Percentiles rank a stretch among this genome's conserved stretches.
Conservation (phyloP, 768 basidiomycete species). For the Coprinellus micaceus region DNA sequence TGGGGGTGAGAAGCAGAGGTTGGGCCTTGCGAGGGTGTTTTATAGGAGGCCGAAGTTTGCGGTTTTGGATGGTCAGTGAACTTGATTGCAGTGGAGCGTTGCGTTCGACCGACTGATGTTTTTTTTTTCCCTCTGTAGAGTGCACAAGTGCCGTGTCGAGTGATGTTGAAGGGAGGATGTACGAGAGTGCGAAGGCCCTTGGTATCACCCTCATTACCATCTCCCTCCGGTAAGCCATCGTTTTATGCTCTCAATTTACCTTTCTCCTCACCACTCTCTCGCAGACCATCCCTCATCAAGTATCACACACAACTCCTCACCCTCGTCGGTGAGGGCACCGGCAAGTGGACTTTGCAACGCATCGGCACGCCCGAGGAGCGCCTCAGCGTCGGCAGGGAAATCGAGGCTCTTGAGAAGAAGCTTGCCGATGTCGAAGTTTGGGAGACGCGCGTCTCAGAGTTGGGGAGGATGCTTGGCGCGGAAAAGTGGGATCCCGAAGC, state of each 20-base stretch:
- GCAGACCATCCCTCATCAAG: slow-evolving; percentile 77
- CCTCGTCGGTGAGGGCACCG: slow-evolving; percentile 66
- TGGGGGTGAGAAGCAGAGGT: slow-evolving; percentile 96
- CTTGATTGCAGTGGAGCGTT: background rate
- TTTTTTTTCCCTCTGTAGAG: slow-evolving; percentile 42
- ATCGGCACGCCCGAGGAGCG: slow-evolving; percentile 73
- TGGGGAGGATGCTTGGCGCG: slow-evolving; percentile 53
- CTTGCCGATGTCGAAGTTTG: slow-evolving; percentile 69
- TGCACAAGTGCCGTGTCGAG: slow-evolving; percentile 95
- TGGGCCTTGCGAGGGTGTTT: slow-evolving; percentile 91
- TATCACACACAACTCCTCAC: slow-evolving; percentile 88
- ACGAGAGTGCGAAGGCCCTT: slow-evolving; percentile 83
- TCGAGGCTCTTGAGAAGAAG: slow-evolving; percentile 58
- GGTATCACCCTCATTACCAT: slow-evolving; percentile 94
- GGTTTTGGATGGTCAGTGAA: slow-evolving; percentile 71
- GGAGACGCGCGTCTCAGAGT: slow-evolving; percentile 65
- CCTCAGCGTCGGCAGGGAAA: slow-evolving; percentile 74
- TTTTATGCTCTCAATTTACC: background rate
- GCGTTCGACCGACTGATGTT: background rate
- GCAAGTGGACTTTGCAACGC: slow-evolving; percentile 65
- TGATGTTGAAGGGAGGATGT: slow-evolving; percentile 95
- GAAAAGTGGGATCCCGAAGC: slow-evolving; percentile 23
- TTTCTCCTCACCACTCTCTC: background rate
- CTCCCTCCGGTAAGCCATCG: slow-evolving; percentile 61
- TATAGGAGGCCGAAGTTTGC: slow-evolving; percentile 83